phyloP scores from a whole-genome alignment of 2,329 filamentous ascomycete species.

The Aspergillus pseudonomiae region DNA sequence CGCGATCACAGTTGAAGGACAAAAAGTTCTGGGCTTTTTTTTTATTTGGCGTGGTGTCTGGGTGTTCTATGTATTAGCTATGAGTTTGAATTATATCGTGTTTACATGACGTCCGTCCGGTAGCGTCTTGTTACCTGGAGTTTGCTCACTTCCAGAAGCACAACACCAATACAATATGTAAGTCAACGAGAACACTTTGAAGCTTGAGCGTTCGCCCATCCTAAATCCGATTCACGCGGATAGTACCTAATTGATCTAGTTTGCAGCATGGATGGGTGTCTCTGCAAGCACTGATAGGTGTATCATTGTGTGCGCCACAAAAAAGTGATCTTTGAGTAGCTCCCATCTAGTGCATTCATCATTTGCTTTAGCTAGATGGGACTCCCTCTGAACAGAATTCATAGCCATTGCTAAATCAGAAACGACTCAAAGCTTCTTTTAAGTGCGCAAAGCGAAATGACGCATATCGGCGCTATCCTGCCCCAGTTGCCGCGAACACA shows the following conservation, averaged over 20 bases:
- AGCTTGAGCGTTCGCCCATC: neutral
- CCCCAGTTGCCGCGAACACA: neutral
- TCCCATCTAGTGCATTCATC: neutral
- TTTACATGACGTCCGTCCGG: neutral
- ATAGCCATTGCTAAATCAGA: no score
- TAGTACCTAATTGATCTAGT: neutral
- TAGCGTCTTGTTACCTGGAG: neutral
- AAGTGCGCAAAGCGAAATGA: constrained; percentile 23
- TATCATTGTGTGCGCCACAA: neutral
- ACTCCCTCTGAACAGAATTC: no score
- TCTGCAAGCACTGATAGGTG: neutral
- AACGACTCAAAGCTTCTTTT: no score
- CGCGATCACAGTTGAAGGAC: neutral
- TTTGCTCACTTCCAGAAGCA: neutral
- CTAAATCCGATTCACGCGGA: neutral
- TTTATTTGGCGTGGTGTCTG: constrained; percentile 11
- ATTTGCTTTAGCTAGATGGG: neutral
- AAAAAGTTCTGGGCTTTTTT: neutral
- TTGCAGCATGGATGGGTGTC: neutral
- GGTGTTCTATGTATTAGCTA: neutral
- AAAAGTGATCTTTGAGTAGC: neutral
- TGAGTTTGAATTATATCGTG: neutral
- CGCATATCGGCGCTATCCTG: constrained; percentile 27
- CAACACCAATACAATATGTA: neutral
- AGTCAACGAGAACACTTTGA: neutral